Evolutionary conservation across 176 grass and related monocot genomes (phyloP).

Genomic region (Triticum dicoccoides): DNA sequence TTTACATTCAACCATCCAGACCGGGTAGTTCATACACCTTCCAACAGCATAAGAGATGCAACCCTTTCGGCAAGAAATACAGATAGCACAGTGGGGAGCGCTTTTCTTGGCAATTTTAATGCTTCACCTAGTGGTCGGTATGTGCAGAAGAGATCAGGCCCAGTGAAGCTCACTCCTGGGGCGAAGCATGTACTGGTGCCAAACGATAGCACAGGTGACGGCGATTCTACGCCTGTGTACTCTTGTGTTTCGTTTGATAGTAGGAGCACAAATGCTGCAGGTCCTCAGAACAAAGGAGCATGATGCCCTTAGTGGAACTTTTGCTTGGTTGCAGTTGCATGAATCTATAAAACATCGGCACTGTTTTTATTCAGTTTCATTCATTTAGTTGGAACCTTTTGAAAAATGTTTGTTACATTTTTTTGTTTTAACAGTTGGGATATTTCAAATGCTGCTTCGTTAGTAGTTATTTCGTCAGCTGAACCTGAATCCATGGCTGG

Average conservation of each 20-base stretch:
- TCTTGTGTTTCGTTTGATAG: conserved; percentile 37
- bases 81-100: not conserved
- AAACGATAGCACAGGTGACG: conserved; percentile 5
- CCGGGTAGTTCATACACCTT: conserved; percentile 18
- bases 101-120: conserved; percentile 16
- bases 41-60: not conserved
- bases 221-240: conserved; percentile 38
- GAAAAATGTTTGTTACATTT: not conserved
- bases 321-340: not conserved
- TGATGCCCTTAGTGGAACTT: not conserved
- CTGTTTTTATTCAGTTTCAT: not conserved
- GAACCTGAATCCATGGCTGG: not conserved
- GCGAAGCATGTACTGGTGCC: conserved; percentile 47
- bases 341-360: not conserved
- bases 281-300: conserved; percentile 19
- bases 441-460: not conserved
- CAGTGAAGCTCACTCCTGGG: conserved; percentile 45
- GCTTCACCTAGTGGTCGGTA: conserved; percentile 25
- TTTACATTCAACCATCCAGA: conserved; percentile 18
- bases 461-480: not conserved
- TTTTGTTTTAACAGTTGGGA: not conserved
- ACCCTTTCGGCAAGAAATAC: conserved; percentile 23
- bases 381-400: not conserved
- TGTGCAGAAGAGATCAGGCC: conserved; percentile 1
- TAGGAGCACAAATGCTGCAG: not conserved